phyloP scores from a whole-genome alignment of 352 stramenopile species.

The Bremia lactucae region DNA sequence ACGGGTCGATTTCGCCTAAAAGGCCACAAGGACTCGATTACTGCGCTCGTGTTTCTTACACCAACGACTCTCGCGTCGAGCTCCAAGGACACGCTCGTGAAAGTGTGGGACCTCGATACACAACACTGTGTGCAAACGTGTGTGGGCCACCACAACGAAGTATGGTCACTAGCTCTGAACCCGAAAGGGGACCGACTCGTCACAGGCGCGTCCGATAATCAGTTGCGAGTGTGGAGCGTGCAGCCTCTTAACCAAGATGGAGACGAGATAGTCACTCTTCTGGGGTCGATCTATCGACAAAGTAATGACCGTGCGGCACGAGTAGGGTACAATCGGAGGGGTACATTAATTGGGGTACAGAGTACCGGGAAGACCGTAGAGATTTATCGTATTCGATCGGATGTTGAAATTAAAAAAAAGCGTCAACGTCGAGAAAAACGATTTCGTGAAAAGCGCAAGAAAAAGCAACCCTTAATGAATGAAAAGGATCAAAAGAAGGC shows the following conservation, averaged over 20 bases:
- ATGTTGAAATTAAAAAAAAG: constrained; percentile 88
- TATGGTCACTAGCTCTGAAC: constrained; percentile 86
- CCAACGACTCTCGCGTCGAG: constrained; percentile 52
- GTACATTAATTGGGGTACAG: constrained; percentile 65
- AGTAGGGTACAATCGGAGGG: constrained; percentile 46
- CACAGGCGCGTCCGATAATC: constrained; percentile 75
- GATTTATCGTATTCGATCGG: constrained; percentile 79
- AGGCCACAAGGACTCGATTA: constrained; percentile 90
- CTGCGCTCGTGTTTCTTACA: constrained; percentile 77
- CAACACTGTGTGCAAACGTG: constrained; percentile 92
- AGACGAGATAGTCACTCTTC: constrained; percentile 39
- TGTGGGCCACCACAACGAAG: constrained; percentile 86
- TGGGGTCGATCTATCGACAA: constrained; percentile 66
- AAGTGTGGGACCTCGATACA: constrained; percentile 91
- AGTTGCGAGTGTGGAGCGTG: constrained; percentile 67
- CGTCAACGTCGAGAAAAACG: constrained; percentile 83
- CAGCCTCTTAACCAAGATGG: constrained; percentile 18
- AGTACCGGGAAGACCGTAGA: constrained; percentile 85
- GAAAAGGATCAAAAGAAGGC: constrained; percentile 26
- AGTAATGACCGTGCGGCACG: constrained; percentile 62
- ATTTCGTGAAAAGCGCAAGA: constrained; percentile 80
- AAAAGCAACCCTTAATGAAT: constrained; percentile 36
- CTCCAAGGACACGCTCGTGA: constrained; percentile 90
- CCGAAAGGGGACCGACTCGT: constrained; percentile 48
- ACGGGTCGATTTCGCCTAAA: constrained; percentile 84